Percentiles rank a stretch among this genome's conserved stretches.
Evolutionary conservation across 495 filamentous ascomycete genomes (phyloP).

Genomic region (Penicillium verhagenii): DNA sequence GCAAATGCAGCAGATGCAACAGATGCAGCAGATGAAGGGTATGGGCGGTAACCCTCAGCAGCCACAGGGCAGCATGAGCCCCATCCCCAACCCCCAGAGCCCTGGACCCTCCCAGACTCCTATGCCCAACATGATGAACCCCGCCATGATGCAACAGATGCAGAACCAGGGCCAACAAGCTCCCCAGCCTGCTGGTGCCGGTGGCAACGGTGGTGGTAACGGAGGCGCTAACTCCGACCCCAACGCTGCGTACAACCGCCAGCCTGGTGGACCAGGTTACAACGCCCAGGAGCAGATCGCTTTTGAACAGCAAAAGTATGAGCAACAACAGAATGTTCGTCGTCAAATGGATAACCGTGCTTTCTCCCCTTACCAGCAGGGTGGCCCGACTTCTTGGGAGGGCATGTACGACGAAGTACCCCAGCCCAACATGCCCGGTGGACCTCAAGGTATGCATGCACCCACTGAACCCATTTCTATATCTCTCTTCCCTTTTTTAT

Average conservation of each 20-base stretch:
- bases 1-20: constrained; percentile 74
- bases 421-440: constrained; percentile 66
- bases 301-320: constrained; percentile 88
- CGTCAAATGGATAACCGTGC: constrained; percentile 47
- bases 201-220: background rate
- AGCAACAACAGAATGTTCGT: constrained; percentile 59
- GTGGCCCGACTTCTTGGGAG: constrained; percentile 83
- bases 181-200: constrained; percentile 2
- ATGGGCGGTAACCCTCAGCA: constrained; percentile 52
- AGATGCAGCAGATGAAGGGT: constrained; percentile 51
- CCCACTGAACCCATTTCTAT: constrained; percentile 50
- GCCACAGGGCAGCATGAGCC: constrained; percentile 45
- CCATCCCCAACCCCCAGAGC: constrained; percentile 48
- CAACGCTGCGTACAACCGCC: constrained; percentile 26
- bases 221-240: constrained; percentile 3
- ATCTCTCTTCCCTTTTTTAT: constrained; percentile 6
- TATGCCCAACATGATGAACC: constrained; percentile 56
- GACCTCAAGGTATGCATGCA: constrained; percentile 50
- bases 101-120: constrained; percentile 32
- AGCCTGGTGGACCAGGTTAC: constrained; percentile 53
- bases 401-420: constrained; percentile 99
- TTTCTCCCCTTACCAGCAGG: constrained; percentile 52
- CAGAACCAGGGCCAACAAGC: constrained; percentile 36
- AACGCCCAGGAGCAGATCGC: constrained; percentile 74
- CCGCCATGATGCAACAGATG: constrained; percentile 75